Evolutionary conservation across 768 basidiomycete genomes (phyloP).

Genomic region (Lactarius quietus): DNA sequence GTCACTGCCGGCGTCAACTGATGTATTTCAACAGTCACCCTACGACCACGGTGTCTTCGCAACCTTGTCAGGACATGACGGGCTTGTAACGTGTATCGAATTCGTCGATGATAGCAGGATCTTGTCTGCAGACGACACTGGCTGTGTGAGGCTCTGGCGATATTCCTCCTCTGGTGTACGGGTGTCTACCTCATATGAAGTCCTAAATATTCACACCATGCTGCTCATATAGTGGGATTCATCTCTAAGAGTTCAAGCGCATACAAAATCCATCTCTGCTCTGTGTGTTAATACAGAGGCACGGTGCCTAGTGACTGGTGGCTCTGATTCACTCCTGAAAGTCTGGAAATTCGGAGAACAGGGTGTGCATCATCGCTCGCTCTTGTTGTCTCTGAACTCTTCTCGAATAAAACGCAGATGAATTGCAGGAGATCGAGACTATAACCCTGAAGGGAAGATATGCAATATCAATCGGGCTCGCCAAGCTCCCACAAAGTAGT

Average conservation of each 20-base stretch:
- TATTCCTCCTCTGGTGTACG: slow-evolving; percentile 34
- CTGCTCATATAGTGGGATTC: slow-evolving; percentile 53
- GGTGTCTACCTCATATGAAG: slow-evolving; percentile 30
- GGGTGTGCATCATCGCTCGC: slow-evolving; percentile 31
- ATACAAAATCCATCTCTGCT: slow-evolving; percentile 66
- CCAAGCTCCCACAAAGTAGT: slow-evolving; percentile 60
- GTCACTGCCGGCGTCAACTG: slow-evolving; percentile 6
- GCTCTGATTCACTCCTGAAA: slow-evolving; percentile 78
- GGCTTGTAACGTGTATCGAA: slow-evolving; percentile 70
- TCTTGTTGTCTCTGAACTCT: background rate
- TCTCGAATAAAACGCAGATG: slow-evolving; percentile 11
- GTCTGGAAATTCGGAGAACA: slow-evolving; percentile 55
- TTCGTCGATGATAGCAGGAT: slow-evolving; percentile 55
- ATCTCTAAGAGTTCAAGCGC: slow-evolving; percentile 48
- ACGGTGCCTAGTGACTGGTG: slow-evolving; percentile 63
- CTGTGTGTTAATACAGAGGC: slow-evolving; percentile 44
- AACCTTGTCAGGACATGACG: slow-evolving; percentile 75
- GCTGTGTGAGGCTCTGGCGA: slow-evolving; percentile 62
- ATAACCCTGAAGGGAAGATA: slow-evolving; percentile 66
- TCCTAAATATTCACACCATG: slow-evolving; percentile 21
- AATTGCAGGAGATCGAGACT: slow-evolving; percentile 45
- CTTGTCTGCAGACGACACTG: slow-evolving; percentile 74
- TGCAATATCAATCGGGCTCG: slow-evolving; percentile 66
- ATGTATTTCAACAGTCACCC: slow-evolving; percentile 16
- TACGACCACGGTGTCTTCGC: slow-evolving; percentile 52